Evolutionary conservation across 495 filamentous ascomycete genomes (phyloP).

Genomic region (Parathielavia appendiculata): DNA sequence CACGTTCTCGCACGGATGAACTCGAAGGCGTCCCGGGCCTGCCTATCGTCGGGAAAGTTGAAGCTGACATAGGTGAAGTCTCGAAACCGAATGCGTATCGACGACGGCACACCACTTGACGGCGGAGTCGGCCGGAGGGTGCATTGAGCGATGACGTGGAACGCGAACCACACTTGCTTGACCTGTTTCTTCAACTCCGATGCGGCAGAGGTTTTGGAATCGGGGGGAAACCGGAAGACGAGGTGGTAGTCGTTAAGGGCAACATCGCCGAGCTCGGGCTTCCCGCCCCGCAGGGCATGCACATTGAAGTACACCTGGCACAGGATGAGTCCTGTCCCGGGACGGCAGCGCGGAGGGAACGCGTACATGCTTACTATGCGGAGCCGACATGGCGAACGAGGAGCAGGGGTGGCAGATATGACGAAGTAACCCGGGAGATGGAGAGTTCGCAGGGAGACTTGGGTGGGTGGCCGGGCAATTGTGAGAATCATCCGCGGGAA

Average conservation of each 20-base stretch:
- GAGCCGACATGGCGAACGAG: conserved; percentile 28
- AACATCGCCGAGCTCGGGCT: conserved; percentile 39
- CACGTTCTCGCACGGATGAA: conserved; percentile 79
- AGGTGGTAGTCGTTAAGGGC: conserved; percentile 41
- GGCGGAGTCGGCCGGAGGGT: conserved; percentile 66
- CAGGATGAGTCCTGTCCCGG: conserved; percentile 22
- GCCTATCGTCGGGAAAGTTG: conserved; percentile 69
- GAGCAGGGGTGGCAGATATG: background rate
- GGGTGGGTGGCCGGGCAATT: conserved; percentile 2
- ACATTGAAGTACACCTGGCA: conserved; percentile 36
- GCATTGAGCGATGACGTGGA: conserved; percentile 79
- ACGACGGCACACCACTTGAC: conserved; percentile 65
- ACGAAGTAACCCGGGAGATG: background rate
- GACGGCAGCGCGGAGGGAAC: background rate
- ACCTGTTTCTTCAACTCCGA: conserved; percentile 39
- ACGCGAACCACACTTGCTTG: conserved; percentile 85
- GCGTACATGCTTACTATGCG: conserved; percentile 32
- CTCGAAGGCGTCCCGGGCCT: conserved; percentile 82
- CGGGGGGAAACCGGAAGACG: conserved; percentile 35
- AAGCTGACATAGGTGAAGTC: conserved; percentile 93
- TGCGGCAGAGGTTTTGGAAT: conserved; percentile 27
- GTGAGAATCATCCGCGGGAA: background rate
- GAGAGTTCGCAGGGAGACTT: conserved; percentile 1
- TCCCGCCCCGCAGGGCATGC: conserved; percentile 41
- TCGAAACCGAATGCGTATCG: conserved; percentile 81